Evolutionary conservation across 2,329 filamentous ascomycete genomes (phyloP), one percentile per base, ranked within the genome.

Genomic region (Nemania sp.): DNA sequence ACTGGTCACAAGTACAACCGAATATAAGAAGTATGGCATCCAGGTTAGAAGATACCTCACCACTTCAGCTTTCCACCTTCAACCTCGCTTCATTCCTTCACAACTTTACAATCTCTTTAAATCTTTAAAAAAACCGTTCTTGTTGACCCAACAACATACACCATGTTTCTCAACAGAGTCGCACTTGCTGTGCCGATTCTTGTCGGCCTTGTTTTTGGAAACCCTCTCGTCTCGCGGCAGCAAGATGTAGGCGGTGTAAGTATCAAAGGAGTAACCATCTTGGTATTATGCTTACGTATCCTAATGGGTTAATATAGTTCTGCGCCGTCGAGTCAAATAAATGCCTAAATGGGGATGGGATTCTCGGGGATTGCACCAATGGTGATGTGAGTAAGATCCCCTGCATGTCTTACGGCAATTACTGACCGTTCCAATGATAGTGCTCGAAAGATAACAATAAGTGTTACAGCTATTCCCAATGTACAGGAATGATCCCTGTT

Each of bases 161-260:
- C 20, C 45, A 49, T 49, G 45, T 24, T 24, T 22, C n/a, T 49
- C 20, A 24, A 22, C 20, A 49, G 20, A 24, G 20, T 49, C 45
- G 45, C 45, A 49, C n/a, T 49, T 11, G 7, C 20, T 24, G 22
- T 24, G 45, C 22, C 45, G n/a, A 49, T 49, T 20, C 45, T 49
- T 10, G 18, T 49, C 7, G 45, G 45, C 22, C 45, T 49, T 18
- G 45, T 24, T 24, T 11, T 22, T 24, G 45, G 45, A 49, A 49
- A 49, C n/a, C 45, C 45, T 22, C 45, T 49, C n/a, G 45, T 22
- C 22, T 5, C 20, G 3, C 45, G 45, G 18, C 45, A 49, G 20
- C 45, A 49, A 49, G 45, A 49, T 24, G 45, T 49, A 49, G 45
- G 45, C n/a, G 45, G 45, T 18, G 45, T 49, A 49, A 49, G 45